phyloP scores from a whole-genome alignment of 2,329 filamentous ascomycete species.

The Diaporthe batatas region DNA sequence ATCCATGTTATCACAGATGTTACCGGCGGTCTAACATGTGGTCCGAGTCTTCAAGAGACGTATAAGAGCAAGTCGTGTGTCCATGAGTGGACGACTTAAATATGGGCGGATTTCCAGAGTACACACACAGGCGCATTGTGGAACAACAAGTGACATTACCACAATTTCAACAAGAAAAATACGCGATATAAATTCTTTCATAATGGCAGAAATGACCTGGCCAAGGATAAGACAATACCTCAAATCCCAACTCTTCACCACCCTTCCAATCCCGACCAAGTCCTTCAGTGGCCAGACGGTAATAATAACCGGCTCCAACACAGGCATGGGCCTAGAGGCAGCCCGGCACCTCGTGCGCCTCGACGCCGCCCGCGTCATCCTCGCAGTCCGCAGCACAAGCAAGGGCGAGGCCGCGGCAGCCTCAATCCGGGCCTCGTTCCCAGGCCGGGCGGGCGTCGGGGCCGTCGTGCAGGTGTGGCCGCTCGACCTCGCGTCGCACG shows the following conservation, averaged over 20 bases:
- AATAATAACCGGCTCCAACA: constrained; percentile 57
- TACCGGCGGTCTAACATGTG: background rate
- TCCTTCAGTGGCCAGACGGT: constrained; percentile 47
- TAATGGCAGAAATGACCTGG: constrained; percentile 3
- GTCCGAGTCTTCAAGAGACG: background rate
- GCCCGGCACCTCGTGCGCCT: constrained; percentile 53
- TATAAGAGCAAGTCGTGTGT: background rate
- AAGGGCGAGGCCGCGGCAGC: constrained; percentile 55
- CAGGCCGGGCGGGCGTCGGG: background rate
- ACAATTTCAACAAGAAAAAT: background rate
- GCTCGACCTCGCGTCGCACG: constrained; percentile 39
- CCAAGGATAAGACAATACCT: constrained; percentile 6
- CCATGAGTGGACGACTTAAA: background rate
- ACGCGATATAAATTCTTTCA: background rate
- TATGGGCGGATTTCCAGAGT: background rate
- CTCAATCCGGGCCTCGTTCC: constrained; percentile 47
- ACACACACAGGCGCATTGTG: background rate
- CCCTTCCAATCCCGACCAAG: background rate
- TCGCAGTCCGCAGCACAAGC: constrained; percentile 52
- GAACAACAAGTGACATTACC: too few species aligned
- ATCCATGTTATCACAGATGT: background rate
- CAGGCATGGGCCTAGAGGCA: constrained; percentile 55
- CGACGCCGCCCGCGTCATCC: constrained; percentile 54
- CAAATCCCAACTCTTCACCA: constrained; percentile 8
- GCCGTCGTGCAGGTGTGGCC: constrained; percentile 37